Evolutionary conservation across 179 eudicot genomes (phyloP).

Genomic region (Silene coronaria): DNA sequence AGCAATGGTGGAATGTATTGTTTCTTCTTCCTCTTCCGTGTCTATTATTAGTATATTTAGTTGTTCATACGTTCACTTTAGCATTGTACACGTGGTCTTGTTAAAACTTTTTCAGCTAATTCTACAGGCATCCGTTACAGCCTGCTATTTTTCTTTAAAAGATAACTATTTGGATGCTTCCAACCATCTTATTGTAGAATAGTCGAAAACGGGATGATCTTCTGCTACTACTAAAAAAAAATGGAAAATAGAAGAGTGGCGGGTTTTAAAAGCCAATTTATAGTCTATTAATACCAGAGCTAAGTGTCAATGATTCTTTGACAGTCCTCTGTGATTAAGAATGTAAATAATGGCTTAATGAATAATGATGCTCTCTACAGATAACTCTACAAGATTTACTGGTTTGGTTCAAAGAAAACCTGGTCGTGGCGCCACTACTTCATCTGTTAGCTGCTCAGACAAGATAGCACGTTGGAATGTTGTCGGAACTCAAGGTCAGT

Average conservation of each 20-base stretch:
- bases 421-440: constrained; percentile 85
- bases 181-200: too few species aligned
- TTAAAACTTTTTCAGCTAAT: neutral
- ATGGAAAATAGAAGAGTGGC: neutral
- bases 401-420: constrained; percentile 90
- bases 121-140: neutral
- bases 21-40: constrained; percentile 19
- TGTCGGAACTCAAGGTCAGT: constrained; percentile 82
- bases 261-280: neutral
- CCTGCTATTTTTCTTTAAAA: neutral
- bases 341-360: neutral
- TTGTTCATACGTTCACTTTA: neutral
- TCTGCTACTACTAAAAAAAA: neutral
- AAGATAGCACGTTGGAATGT: constrained; percentile 96
- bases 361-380: constrained; percentile 22
- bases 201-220: neutral
- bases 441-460: constrained; percentile 96
- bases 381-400: constrained; percentile 27
- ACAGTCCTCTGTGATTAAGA: neutral
- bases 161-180: too few species aligned
- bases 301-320: neutral
- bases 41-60: constrained; percentile 2
- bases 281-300: neutral
- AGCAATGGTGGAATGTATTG: constrained; percentile 40
- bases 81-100: neutral